Evolutionary conservation across 495 filamentous ascomycete genomes (phyloP), one percentile per base, ranked within the genome.

Genomic region (Penicillium odoratum): DNA sequence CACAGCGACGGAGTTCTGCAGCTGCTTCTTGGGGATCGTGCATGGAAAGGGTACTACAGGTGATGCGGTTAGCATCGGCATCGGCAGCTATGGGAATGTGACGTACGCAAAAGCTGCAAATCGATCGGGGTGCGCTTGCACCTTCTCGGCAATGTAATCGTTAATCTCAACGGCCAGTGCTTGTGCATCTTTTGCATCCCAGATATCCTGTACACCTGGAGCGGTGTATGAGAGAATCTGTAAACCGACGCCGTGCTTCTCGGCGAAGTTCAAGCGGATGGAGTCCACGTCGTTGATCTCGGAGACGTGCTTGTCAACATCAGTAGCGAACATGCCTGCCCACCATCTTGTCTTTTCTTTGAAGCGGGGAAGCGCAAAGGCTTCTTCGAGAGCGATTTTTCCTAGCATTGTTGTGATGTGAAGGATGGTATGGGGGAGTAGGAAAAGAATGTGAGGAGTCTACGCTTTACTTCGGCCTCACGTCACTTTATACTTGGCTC

Each of bases 241-340:
- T 64, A 83, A 82, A 49, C 81, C 85, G 21, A 88, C 80, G 33
- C 83, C 84, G 60, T 85, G 69, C 57, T 77, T 79, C 62, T 84
- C 80, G 69, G 81, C 82, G 36, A 78, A 67, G 21, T 79, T 65
- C 5, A 85, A 67, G 5, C 83, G 81, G 28, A 76, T 66, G 13
- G 69, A 62, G 58, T 78, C 78, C 58, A 86, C 81, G 63, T 80
- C 77, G 38, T 60, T 76, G 68, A 81, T 78, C 56, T 78, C 68
- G 34, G 67, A 63, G 40, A 67, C 65, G 55, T 79, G 73, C 42
- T 72, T 73, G 7, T 77, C 75, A 7, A 69, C 62, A 52, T 77
- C 73, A 16, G 74, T 76, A n/a, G 74, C 65, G 65, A 76, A 79
- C 31, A 78, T 56, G 7, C 71, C 64, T 0, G 76, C 76, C 76